phyloP scores from a whole-genome alignment of 345 rosid species.

The Boechera divaricarpa region DNA sequence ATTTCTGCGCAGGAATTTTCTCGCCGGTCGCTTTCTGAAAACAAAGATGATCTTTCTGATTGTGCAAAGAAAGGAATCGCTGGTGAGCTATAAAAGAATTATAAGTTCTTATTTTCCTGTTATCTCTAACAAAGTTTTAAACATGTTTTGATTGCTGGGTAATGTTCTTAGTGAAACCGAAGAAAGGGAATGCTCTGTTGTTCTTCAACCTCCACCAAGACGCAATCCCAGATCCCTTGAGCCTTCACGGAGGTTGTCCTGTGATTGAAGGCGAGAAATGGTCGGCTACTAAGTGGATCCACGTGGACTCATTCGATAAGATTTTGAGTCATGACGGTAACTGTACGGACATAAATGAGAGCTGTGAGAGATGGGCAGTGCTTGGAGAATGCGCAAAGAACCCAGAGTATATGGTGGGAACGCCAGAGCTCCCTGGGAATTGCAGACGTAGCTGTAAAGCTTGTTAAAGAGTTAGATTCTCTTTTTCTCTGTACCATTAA shows the following conservation, averaged over 20 bases:
- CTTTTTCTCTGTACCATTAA: slow-evolving; percentile 13
- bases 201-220: slow-evolving; percentile 84
- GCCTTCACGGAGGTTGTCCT: slow-evolving; percentile 94
- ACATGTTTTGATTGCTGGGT: slow-evolving; percentile 11
- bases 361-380: slow-evolving; percentile 93
- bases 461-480: slow-evolving; percentile 51
- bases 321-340: slow-evolving; percentile 56
- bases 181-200: slow-evolving; percentile 85
- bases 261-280: slow-evolving; percentile 98
- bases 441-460: slow-evolving; percentile 89
- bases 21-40: slow-evolving; percentile 59
- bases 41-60: slow-evolving; percentile 74
- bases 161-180: slow-evolving; percentile 70
- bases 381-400: slow-evolving; percentile 92
- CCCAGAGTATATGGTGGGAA: slow-evolving; percentile 86
- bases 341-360: slow-evolving; percentile 73
- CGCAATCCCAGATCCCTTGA: slow-evolving; percentile 74
- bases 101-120: background rate
- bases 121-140: background rate
- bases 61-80: slow-evolving; percentile 94
- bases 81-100: slow-evolving; percentile 50
- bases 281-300: slow-evolving; percentile 99
- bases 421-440: slow-evolving; percentile 73
- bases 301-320: slow-evolving; percentile 86
- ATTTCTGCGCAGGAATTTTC: slow-evolving; percentile 61